Conservation (phyloP, 2,329 filamentous ascomycete genomes). For the Neoscytalidium dimidiatum region DNA sequence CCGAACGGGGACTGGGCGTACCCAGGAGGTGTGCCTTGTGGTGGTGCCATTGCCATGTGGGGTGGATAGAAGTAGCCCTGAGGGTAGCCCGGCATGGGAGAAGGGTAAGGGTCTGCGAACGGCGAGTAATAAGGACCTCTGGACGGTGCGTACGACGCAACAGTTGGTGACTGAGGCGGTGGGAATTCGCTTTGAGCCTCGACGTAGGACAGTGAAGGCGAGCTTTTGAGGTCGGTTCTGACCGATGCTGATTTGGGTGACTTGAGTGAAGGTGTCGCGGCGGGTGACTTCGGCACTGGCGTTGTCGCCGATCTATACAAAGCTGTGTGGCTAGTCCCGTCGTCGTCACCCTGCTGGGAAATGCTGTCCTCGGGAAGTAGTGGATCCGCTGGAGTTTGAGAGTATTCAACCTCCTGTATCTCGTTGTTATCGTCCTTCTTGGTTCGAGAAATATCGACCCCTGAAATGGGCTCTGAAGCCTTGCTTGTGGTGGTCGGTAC, state of each 20-base stretch:
- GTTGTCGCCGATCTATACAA: neutral
- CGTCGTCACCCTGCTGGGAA: slow-evolving; percentile 17
- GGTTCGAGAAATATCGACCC: neutral
- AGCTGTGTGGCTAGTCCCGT: slow-evolving; percentile 5
- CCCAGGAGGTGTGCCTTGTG: slow-evolving; percentile 39
- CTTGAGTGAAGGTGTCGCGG: neutral
- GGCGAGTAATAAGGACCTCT: slow-evolving; percentile 34
- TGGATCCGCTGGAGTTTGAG: neutral
- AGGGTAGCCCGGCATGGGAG: slow-evolving; percentile 57
- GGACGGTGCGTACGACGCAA: slow-evolving; percentile 3
- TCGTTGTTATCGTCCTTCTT: neutral
- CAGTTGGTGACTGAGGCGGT: slow-evolving; percentile 1
- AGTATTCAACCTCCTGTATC: neutral
- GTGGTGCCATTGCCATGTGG: slow-evolving; percentile 33
- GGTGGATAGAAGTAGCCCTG: slow-evolving; percentile 35
- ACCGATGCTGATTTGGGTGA: neutral
- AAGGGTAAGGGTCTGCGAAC: slow-evolving; percentile 43
- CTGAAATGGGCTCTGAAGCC: neutral
- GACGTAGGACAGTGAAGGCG: slow-evolving; percentile 16
- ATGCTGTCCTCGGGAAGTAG: slow-evolving; percentile 9
- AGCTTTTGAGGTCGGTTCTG: slow-evolving; percentile 4
- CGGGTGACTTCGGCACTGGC: neutral
- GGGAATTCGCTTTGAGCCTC: slow-evolving; percentile 4
- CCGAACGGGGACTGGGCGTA: slow-evolving; percentile 36
- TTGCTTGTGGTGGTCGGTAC: neutral